Conservation (phyloP, 768 basidiomycete species). For the Leccinum arenicola region DNA sequence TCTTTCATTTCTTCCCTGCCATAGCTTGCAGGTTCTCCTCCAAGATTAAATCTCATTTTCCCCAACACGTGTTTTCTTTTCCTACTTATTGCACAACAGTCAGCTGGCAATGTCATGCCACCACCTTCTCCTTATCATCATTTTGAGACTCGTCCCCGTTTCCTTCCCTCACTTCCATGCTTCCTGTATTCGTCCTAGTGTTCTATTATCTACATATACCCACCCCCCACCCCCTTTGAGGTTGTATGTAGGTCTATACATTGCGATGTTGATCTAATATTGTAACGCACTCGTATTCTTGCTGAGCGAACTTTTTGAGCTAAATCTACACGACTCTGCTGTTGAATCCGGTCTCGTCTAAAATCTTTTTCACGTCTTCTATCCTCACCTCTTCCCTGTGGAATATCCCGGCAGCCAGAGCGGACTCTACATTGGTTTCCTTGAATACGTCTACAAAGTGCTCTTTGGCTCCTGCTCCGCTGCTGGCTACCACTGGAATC, state of each 20-base stretch:
- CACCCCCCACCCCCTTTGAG: constrained; percentile 18
- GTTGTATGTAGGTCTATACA: constrained; percentile 34
- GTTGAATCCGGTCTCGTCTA: constrained; percentile 48
- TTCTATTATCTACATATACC: constrained; percentile 34
- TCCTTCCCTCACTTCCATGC: constrained; percentile 11
- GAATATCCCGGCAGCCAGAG: constrained; percentile 95
- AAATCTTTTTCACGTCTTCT: constrained; percentile 66
- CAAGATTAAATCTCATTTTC: constrained; percentile 3
- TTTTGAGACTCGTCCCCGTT: constrained; percentile 12
- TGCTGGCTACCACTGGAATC: constrained; percentile 94
- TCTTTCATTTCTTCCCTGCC: constrained; percentile 5
- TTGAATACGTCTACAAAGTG: constrained; percentile 91
- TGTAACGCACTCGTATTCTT: constrained; percentile 26
- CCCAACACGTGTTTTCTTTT: not conserved
- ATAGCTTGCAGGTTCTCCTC: constrained; percentile 8
- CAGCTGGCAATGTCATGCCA: constrained; percentile 5
- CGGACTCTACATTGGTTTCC: constrained; percentile 81
- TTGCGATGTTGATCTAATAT: constrained; percentile 29
- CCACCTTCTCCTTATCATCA: not conserved
- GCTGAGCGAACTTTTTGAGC: not conserved
- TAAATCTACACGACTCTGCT: constrained; percentile 34
- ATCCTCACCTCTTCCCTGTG: constrained; percentile 88
- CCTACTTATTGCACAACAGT: not conserved
- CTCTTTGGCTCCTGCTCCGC: constrained; percentile 78
- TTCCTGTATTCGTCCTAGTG: constrained; percentile 32